Evolutionary conservation across 140 eudicot species (phyloP).

Genomic region (Senecio squalidus): DNA sequence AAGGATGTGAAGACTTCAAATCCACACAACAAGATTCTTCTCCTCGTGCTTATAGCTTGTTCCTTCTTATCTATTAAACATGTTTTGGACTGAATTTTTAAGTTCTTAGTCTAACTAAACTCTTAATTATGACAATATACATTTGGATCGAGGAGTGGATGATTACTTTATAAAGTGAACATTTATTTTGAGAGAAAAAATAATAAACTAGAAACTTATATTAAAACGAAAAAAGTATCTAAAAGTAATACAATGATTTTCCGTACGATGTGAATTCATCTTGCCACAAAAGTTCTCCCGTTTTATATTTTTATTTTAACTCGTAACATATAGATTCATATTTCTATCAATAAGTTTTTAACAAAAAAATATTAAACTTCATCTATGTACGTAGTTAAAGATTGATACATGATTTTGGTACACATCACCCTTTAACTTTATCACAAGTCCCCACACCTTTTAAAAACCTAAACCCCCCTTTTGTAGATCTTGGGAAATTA

Average conservation of each 20-base stretch:
- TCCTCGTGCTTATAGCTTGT: slow-evolving; percentile 11
- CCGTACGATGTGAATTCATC: no score
- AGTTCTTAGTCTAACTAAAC: neutral
- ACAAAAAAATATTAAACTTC: slow-evolving; percentile 3
- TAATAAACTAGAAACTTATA: no score
- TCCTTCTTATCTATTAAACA: slow-evolving; percentile 15
- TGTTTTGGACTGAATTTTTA: neutral
- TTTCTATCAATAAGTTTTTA: no score
- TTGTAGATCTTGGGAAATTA: slow-evolving; percentile 20
- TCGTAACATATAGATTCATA: no score
- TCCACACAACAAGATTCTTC: slow-evolving; percentile 19
- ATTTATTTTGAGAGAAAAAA: no score
- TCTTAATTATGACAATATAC: no score
- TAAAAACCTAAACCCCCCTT: slow-evolving; percentile 25
- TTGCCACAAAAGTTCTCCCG: no score
- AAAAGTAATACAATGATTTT: no score
- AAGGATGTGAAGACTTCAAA: slow-evolving; percentile 12
- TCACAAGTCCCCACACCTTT: slow-evolving; percentile 29
- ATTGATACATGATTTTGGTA: slow-evolving; percentile 22
- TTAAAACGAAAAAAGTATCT: no score
- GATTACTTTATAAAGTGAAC: no score
- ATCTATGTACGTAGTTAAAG: slow-evolving; percentile 27
- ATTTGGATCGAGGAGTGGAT: no score
- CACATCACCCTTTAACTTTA: slow-evolving; percentile 36
- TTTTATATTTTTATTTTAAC: no score